Evolutionary conservation across 2,329 filamentous ascomycete genomes (phyloP).

Genomic region (Cyphellophora europaea): DNA sequence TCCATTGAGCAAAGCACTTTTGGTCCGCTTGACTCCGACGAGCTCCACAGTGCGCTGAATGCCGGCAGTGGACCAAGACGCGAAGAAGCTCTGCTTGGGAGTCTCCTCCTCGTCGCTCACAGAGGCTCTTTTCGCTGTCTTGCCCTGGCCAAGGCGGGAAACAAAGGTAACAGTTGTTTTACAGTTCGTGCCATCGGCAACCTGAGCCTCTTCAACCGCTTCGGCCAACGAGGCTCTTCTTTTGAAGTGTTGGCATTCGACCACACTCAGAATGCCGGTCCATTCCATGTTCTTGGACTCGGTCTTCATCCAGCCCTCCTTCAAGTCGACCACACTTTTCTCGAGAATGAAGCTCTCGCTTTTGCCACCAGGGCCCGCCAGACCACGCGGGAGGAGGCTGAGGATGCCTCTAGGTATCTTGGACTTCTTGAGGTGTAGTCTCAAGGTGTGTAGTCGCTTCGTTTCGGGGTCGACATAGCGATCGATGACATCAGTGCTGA

Average conservation of each 20-base stretch:
- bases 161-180: constrained; percentile 53
- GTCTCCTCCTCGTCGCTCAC: constrained; percentile 34
- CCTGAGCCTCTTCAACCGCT: constrained; percentile 24
- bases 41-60: constrained; percentile 56
- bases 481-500: constrained; percentile 57
- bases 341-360: constrained; percentile 57
- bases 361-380: constrained; percentile 48
- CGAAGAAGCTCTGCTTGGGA: constrained; percentile 48
- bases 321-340: constrained; percentile 51
- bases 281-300: constrained; percentile 57
- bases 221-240: constrained; percentile 17
- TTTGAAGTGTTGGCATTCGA: constrained; percentile 51
- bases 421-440: constrained; percentile 54
- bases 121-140: constrained; percentile 36
- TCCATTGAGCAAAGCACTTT: constrained; percentile 52
- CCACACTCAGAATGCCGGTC: constrained; percentile 55
- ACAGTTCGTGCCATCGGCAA: constrained; percentile 43
- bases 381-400: constrained; percentile 50
- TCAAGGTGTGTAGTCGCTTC: constrained; percentile 50
- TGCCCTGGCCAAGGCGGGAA: constrained; percentile 50
- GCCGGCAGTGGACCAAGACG: constrained; percentile 48
- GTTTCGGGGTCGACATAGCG: constrained; percentile 52
- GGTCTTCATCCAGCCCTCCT: constrained; percentile 57
- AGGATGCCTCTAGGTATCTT: constrained; percentile 53
- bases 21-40: constrained; percentile 51